Evolutionary conservation across 208 protist species (phyloP).

Genomic region (Jaenimonas drosophilae): DNA sequence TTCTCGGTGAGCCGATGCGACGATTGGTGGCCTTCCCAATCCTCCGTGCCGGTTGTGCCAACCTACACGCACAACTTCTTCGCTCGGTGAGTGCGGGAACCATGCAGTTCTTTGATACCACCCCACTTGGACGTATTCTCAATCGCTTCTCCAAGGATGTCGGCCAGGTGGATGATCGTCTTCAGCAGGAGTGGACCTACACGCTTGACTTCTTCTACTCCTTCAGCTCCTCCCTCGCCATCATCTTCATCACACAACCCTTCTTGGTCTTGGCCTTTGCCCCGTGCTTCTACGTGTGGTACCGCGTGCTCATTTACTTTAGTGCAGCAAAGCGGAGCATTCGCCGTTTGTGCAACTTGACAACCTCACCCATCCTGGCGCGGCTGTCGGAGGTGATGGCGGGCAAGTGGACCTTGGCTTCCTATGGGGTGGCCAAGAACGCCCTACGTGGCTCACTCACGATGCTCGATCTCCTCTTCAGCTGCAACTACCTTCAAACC

Average conservation of each 20-base stretch:
- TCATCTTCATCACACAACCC: slow-evolving; percentile 37
- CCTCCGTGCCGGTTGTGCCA: slow-evolving; percentile 19
- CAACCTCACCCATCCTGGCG: slow-evolving; percentile 89
- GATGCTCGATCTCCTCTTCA: slow-evolving; percentile 45
- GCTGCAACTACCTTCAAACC: slow-evolving; percentile 33
- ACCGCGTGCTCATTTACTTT: slow-evolving; percentile 80
- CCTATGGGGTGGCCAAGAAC: slow-evolving; percentile 31
- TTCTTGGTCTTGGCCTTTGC: slow-evolving; percentile 32
- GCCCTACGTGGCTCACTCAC: slow-evolving; percentile 21
- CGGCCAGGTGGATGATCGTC: slow-evolving; percentile 49
- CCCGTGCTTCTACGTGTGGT: slow-evolving; percentile 35
- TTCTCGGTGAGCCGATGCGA: slow-evolving; percentile 28
- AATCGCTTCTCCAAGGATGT: slow-evolving; percentile 94
- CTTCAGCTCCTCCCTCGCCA: slow-evolving; percentile 31
- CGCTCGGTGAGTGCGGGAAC: slow-evolving; percentile 30
- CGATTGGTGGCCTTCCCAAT: slow-evolving; percentile 16
- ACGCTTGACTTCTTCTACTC: slow-evolving; percentile 46
- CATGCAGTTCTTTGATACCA: slow-evolving; percentile 93
- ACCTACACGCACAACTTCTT: slow-evolving; percentile 47
- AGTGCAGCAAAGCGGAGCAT: slow-evolving; percentile 75
- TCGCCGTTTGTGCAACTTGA: slow-evolving; percentile 78
- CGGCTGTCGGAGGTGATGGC: slow-evolving; percentile 87
- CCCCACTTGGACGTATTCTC: slow-evolving; percentile 89
- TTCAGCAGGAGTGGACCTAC: slow-evolving; percentile 48
- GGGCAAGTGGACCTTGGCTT: slow-evolving; percentile 78